These are phyloP conservation scores for Favolaschia claudopus DNA, from an alignment of 768 basidiomycete species.

Conservation along the genomic window DNA sequence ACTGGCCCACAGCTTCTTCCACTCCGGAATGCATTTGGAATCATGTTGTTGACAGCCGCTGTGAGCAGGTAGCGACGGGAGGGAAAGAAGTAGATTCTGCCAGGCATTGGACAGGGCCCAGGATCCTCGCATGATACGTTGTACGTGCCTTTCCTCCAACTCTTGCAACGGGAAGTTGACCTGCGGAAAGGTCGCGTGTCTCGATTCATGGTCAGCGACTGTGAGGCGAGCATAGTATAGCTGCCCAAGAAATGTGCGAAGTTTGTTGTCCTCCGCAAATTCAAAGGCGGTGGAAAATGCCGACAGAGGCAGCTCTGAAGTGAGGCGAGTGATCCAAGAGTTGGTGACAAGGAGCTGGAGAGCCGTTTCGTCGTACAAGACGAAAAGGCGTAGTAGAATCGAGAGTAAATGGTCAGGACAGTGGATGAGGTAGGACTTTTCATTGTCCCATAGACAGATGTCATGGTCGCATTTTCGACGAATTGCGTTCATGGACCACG, in stretches of 20 bases:
- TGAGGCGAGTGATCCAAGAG: neutral
- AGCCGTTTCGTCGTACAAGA: neutral
- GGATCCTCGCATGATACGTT: slow-evolving; percentile 3
- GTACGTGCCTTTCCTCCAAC: neutral
- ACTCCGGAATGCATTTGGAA: neutral
- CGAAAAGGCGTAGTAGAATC: neutral
- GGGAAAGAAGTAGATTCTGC: neutral
- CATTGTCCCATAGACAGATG: too few species aligned
- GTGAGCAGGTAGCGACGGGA: neutral
- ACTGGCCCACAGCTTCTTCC: neutral
- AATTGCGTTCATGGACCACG: slow-evolving; percentile 9
- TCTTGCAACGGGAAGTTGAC: neutral
- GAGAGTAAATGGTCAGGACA: neutral
- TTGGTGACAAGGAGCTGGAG: neutral
- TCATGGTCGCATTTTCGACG: neutral
- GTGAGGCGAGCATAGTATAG: neutral
- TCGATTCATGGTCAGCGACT: neutral
- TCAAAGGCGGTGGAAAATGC: neutral
- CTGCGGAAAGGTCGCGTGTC: neutral
- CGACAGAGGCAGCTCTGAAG: neutral
- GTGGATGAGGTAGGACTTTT: neutral
- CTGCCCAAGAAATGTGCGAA: slow-evolving; percentile 5
- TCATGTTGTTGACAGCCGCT: neutral
- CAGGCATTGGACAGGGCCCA: neutral
- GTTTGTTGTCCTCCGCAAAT: neutral